Evolutionary conservation across 2,329 filamentous ascomycete genomes (phyloP), one percentile per base, ranked within the genome.

Genomic region (Helotiales sp.): DNA sequence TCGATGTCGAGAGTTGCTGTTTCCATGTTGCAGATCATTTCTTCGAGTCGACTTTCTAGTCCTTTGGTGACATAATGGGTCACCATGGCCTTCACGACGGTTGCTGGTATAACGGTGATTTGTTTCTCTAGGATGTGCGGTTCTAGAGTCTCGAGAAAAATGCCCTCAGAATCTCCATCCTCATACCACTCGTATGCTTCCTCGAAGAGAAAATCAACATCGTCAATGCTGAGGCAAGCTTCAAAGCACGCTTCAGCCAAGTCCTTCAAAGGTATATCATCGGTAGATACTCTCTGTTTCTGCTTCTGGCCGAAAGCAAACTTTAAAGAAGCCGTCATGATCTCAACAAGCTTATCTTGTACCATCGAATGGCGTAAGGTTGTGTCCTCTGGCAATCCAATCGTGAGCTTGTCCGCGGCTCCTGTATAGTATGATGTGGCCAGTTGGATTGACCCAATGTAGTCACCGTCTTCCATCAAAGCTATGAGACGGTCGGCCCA

Each of bases 381-480:
- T 64, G 93, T 86, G 75, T 97, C 92, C 76, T 97, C 94, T 0
- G 96, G 95, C 10, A 99, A 82, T 0, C 96, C 96, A 63, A 99
- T 92, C 0, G 96, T 98, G 60, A 98, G 85, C 78, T 96, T 97
- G 78, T 97, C 93, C n/a, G 93, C 88, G 75, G 93, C 89, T 26
- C 96, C 96, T 7, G 89, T 90, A 77, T 97, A 98, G 79, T 98
- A 99, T 0, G 91, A 91, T 0, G 93, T 97, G 10, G 95, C 96
- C 66, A 99, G 84, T 71, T 91, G 87, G 68, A 99, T 97, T 1
- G 96, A 94, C 13, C 89, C 91, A 70, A 99, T 91, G 75, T 97
- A 97, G 79, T 98, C 93, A n/a, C 96, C 96, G 65, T 93, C 88
- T 77, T 98, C 94, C 92, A 99, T 97, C 73, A 98, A 84, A 0